Evolutionary conservation across 202 grass and related monocot genomes (phyloP).

Genomic region (Zizania palustris): DNA sequence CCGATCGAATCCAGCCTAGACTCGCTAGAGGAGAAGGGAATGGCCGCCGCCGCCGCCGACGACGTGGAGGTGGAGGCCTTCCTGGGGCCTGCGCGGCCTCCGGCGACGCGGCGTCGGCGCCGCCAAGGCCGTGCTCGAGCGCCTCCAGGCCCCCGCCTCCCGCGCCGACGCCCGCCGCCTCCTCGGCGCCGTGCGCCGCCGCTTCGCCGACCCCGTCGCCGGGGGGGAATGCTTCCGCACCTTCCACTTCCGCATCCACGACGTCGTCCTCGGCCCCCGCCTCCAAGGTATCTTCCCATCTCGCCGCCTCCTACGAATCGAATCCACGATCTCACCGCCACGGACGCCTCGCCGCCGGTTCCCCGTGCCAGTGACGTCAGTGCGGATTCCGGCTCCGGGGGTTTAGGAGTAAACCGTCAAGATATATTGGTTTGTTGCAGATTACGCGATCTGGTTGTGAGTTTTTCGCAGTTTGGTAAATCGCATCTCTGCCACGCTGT

Average conservation of each 20-base stretch:
- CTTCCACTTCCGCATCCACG: conserved; percentile 93
- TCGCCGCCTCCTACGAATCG: too few relatives aligned
- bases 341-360: too few relatives aligned
- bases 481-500: background rate
- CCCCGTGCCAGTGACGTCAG: background rate
- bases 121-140: conserved; percentile 75
- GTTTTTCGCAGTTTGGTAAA: background rate
- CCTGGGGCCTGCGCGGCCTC: conserved; percentile 62
- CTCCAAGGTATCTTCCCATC: conserved; percentile 37
- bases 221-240: conserved; percentile 70
- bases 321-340: too few relatives aligned
- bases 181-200: conserved; percentile 66
- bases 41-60: conserved; percentile 30
- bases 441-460: background rate
- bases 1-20: background rate
- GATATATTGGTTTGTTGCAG: background rate
- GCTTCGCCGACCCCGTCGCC: conserved; percentile 51
- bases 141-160: conserved; percentile 55
- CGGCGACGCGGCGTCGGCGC: conserved; percentile 77
- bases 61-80: conserved; percentile 59
- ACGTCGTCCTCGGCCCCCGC: conserved; percentile 59
- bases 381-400: background rate
- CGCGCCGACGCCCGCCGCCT: conserved; percentile 70
- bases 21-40: background rate
- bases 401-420: background rate